Conservation (phyloP, 2,329 filamentous ascomycete species). For the Septoria petroselini region DNA sequence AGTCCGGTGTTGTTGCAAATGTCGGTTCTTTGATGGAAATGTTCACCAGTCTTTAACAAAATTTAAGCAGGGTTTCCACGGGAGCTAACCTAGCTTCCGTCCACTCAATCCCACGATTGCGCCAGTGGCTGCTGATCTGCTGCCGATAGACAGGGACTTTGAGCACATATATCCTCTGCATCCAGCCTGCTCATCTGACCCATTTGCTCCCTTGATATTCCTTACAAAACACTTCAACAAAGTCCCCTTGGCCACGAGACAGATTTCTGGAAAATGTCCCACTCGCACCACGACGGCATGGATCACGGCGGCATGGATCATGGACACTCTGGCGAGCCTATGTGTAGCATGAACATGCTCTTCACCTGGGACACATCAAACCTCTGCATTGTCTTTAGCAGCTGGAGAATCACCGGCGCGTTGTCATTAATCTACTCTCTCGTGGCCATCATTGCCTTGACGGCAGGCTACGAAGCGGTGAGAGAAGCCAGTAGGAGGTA, state of each 20-base stretch:
- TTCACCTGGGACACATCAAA: conserved; percentile 94
- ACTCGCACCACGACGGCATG: conserved; percentile 23
- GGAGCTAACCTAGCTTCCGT: neutral
- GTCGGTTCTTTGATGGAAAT: neutral
- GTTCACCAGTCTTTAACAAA: neutral
- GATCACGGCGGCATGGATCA: conserved; percentile 19
- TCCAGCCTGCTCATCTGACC: neutral
- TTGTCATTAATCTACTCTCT: conserved; percentile 77
- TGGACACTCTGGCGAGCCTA: conserved; percentile 53
- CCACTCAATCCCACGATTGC: neutral
- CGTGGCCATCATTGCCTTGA: conserved; percentile 73
- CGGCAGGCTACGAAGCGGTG: conserved; percentile 89
- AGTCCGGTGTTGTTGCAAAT: neutral
- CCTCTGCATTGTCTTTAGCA: conserved; percentile 91
- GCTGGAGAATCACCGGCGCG: conserved; percentile 80
- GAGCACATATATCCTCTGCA: conserved; percentile 6
- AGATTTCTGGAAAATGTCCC: too few relatives aligned
- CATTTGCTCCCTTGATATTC: neutral
- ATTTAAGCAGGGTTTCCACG: conserved; percentile 7
- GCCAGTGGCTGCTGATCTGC: neutral
- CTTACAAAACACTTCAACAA: neutral
- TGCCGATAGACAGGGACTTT: neutral
- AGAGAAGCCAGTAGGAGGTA: conserved; percentile 74
- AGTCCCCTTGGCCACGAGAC: too few relatives aligned
- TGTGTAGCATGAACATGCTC: conserved; percentile 80